Evolutionary conservation across 2,329 filamentous ascomycete genomes (phyloP).

Genomic region (Aspergillus spinulosporus): DNA sequence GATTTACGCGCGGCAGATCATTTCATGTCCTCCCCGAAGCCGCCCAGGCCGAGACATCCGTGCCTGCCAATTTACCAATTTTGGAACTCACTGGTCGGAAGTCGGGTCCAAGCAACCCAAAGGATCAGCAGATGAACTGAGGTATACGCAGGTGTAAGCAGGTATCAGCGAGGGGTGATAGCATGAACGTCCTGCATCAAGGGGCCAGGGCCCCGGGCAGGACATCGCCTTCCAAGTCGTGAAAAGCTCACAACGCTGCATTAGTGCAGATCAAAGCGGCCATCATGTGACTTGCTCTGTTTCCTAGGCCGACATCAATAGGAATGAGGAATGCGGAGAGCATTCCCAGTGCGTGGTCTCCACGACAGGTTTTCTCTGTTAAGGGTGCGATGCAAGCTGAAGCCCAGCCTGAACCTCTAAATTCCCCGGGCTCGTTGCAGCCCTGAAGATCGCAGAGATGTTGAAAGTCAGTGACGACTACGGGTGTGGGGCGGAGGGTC

Average conservation of each 20-base stretch:
- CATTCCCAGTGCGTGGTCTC: too few relatives aligned
- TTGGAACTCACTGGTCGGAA: background rate
- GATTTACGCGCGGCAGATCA: slow-evolving; percentile 10
- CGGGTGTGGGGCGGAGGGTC: background rate
- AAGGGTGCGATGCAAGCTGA: background rate
- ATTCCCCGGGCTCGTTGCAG: too few relatives aligned
- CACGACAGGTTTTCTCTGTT: background rate
- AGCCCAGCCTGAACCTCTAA: background rate
- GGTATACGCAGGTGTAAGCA: background rate
- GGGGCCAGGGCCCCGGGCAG: slow-evolving; percentile 2
- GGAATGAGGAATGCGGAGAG: too few relatives aligned
- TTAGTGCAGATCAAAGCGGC: background rate
- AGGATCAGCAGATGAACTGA: background rate
- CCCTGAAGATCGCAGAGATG: background rate
- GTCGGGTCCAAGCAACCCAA: background rate
- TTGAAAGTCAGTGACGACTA: background rate
- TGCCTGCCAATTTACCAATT: background rate
- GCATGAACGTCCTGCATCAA: slow-evolving; percentile 16
- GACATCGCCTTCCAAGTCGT: background rate
- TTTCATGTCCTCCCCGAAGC: background rate
- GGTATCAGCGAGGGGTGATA: slow-evolving; percentile 13
- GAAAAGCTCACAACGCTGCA: slow-evolving; percentile 5
- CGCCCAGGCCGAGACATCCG: slow-evolving; percentile 15
- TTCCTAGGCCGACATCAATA: too few relatives aligned
- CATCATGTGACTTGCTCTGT: background rate